Conservation (phyloP, 2,329 filamentous ascomycete species). For the Alternaria arborescens region DNA sequence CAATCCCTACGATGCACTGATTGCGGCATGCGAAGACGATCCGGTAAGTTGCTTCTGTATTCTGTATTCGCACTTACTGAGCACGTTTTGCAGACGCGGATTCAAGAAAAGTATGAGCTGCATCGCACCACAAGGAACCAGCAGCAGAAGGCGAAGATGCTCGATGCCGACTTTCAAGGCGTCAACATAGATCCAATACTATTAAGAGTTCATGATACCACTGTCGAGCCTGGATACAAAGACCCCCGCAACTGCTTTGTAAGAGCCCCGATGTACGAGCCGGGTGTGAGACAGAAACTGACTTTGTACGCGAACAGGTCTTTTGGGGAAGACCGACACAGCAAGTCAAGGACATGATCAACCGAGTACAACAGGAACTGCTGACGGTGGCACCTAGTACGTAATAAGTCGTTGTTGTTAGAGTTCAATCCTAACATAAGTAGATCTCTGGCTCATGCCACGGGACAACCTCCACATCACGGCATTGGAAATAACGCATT, state of each 20-base stretch:
- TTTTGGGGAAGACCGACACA: conserved; percentile 87
- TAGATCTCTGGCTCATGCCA: conserved; percentile 89
- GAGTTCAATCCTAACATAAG: conserved; percentile 11
- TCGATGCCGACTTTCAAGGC: conserved; percentile 72
- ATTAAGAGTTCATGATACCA: conserved; percentile 70
- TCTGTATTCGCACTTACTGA: neutral
- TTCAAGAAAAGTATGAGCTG: conserved; percentile 75
- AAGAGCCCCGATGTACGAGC: neutral
- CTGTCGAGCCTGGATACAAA: conserved; percentile 71
- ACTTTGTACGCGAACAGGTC: conserved; percentile 42
- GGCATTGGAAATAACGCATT: conserved; percentile 83
- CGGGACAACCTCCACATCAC: conserved; percentile 82
- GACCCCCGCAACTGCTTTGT: conserved; percentile 82
- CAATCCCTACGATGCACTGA: conserved; percentile 81
- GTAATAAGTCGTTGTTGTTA: conserved; percentile 34
- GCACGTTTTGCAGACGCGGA: conserved; percentile 60
- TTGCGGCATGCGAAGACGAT: conserved; percentile 71
- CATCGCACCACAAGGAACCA: conserved; percentile 80
- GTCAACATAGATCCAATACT: conserved; percentile 81
- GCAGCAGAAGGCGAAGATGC: conserved; percentile 77
- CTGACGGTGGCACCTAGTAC: conserved; percentile 72
- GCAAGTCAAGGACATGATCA: conserved; percentile 73
- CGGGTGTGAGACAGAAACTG: neutral
- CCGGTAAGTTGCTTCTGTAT: conserved; percentile 61
- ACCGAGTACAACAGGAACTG: conserved; percentile 73